These are phyloP conservation scores for Eucalyptus dawsonii DNA, from an alignment of 345 rosid species.

Conservation along the genomic window DNA sequence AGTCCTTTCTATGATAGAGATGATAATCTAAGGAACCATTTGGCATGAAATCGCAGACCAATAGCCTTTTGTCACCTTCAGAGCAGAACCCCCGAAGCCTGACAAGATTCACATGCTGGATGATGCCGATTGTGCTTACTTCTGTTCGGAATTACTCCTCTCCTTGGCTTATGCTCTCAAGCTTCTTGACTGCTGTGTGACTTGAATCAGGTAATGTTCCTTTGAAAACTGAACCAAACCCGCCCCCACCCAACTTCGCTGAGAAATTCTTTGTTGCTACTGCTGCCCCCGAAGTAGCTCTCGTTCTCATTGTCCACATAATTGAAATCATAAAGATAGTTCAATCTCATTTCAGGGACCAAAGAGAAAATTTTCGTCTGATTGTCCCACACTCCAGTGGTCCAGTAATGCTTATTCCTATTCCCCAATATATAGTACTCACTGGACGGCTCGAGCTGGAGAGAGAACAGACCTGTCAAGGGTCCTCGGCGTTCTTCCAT, in stretches of 20 bases:
- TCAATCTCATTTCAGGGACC: conserved; percentile 63
- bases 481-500: conserved; percentile 53
- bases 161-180: conserved; percentile 66
- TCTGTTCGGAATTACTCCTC: no score
- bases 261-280: conserved; percentile 64
- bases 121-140: conserved; percentile 16
- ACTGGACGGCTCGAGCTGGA: conserved; percentile 42
- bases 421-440: conserved; percentile 50
- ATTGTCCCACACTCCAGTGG: conserved; percentile 53
- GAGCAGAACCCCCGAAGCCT: conserved; percentile 85
- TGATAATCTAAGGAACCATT: no score
- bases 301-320: conserved; percentile 24
- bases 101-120: conserved; percentile 74
- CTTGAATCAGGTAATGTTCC: conserved; percentile 51
- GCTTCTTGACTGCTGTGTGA: conserved; percentile 65
- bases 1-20: conserved; percentile 2
- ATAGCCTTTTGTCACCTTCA: conserved; percentile 33
- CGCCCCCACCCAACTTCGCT: conserved; percentile 67
- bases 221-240: conserved; percentile 81
- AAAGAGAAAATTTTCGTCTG: conserved; percentile 16
- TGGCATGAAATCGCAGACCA: conserved; percentile 42
- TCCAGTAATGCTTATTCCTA: conserved; percentile 29
- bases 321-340: conserved; percentile 37
- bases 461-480: conserved; percentile 61
- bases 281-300: conserved; percentile 31